Evolutionary conservation across 2,329 filamentous ascomycete genomes (phyloP).

Genomic region (Magnaporthiopsis rhizophila): DNA sequence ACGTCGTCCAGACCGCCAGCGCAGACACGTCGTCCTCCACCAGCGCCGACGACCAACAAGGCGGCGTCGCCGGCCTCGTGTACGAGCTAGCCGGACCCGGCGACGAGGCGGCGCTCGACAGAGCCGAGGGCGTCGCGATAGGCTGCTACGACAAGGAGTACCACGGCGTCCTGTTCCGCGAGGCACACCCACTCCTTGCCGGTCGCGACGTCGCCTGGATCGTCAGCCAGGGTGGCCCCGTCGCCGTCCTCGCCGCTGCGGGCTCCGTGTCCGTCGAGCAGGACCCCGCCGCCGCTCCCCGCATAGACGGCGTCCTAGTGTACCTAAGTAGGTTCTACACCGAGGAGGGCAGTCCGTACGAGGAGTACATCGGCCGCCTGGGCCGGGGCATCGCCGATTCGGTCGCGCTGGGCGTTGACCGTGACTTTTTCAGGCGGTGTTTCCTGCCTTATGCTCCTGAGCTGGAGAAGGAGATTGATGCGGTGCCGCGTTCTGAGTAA

Average conservation of each 20-base stretch:
- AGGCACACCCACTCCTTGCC: constrained; percentile 25
- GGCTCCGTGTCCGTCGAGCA: constrained; percentile 9
- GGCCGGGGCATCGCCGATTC: constrained; percentile 30
- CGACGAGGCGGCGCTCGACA: constrained; percentile 31
- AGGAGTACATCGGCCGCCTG: constrained; percentile 33
- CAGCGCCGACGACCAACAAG: constrained; percentile 17
- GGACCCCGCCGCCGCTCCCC: constrained; percentile 9
- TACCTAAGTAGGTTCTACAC: constrained; percentile 28
- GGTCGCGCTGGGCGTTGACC: constrained; percentile 19
- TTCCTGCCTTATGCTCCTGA: not conserved
- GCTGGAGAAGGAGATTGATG: not conserved
- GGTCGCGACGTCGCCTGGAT: constrained; percentile 29
- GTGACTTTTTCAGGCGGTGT: not conserved
- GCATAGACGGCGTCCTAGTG: constrained; percentile 26
- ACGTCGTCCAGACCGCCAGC: constrained; percentile 23
- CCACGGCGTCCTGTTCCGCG: constrained; percentile 23
- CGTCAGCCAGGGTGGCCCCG: constrained; percentile 27
- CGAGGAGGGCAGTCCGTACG: constrained; percentile 25
- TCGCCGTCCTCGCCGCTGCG: constrained; percentile 16
- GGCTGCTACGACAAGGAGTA: constrained; percentile 29
- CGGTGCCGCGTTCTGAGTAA: not conserved
- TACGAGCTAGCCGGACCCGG: constrained; percentile 25
- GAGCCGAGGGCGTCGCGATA: constrained; percentile 31
- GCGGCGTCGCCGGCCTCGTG: constrained; percentile 32
- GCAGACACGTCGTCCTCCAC: not conserved